These are phyloP conservation scores for Epicoccum nigrum DNA, from an alignment of 2,329 filamentous ascomycete genomes.

Conservation along the genomic window DNA sequence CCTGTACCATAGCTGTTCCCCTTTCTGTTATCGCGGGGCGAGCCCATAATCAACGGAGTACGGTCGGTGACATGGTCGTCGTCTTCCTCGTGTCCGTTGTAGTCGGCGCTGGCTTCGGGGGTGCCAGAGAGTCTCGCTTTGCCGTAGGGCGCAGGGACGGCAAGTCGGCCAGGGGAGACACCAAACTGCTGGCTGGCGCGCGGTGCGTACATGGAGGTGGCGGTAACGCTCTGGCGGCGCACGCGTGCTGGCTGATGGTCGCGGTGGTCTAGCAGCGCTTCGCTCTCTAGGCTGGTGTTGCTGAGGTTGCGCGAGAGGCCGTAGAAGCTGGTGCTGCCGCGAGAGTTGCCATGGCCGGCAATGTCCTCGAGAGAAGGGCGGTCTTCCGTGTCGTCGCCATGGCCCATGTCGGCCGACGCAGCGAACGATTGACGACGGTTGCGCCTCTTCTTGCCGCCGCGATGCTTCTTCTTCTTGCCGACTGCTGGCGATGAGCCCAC, in stretches of 20 bases:
- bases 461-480: slow-evolving; percentile 73
- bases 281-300: slow-evolving; percentile 86
- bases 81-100: slow-evolving; percentile 59
- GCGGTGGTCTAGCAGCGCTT: slow-evolving; percentile 86
- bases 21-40: slow-evolving; percentile 42
- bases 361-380: slow-evolving; percentile 44
- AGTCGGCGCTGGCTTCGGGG: slow-evolving; percentile 32
- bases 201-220: slow-evolving; percentile 37
- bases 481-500: slow-evolving; percentile 21
- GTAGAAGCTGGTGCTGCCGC: slow-evolving; percentile 59
- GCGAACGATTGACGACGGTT: slow-evolving; percentile 82
- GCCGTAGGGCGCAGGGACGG: slow-evolving; percentile 21
- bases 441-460: slow-evolving; percentile 78
- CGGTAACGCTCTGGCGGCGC: slow-evolving; percentile 53
- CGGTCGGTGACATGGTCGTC: slow-evolving; percentile 57
- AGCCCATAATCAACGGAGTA: slow-evolving; percentile 59
- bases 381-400: slow-evolving; percentile 62
- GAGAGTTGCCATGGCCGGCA: slow-evolving; percentile 28
- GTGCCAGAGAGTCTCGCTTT: slow-evolving; percentile 40
- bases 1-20: slow-evolving; percentile 44
- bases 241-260: slow-evolving; percentile 51
- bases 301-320: slow-evolving; percentile 68
- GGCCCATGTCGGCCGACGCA: slow-evolving; percentile 58
- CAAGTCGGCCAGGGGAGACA: slow-evolving; percentile 29
- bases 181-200: slow-evolving; percentile 33